These are phyloP conservation scores for Tolypocladium album DNA, from an alignment of 2,329 filamentous ascomycete genomes.

Conservation along the genomic window DNA sequence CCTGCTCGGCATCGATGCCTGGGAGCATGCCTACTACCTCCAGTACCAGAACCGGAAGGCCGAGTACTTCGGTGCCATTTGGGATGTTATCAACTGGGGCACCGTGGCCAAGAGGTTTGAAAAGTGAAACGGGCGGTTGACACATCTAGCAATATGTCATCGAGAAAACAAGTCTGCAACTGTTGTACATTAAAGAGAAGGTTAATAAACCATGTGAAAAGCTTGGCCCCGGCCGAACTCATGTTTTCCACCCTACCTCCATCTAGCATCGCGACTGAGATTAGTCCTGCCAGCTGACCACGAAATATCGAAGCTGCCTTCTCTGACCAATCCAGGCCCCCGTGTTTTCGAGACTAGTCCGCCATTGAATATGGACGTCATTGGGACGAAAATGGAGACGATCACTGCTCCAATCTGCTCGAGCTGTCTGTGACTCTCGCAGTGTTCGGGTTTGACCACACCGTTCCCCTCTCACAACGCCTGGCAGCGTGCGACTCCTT, in stretches of 20 bases:
- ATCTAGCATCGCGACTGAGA: not conserved
- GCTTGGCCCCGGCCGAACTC: not conserved
- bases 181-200: slow-evolving; percentile 1
- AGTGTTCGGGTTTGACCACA: no score
- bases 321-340: no score
- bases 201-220: slow-evolving; percentile 5
- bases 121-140: slow-evolving; percentile 21
- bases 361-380: not conserved
- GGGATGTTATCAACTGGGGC: slow-evolving; percentile 96
- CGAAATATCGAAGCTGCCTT: not conserved
- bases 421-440: not conserved
- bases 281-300: not conserved
- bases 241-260: no score
- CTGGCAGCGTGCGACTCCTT: slow-evolving; percentile 18
- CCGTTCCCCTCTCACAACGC: slow-evolving; percentile 3
- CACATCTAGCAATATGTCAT: not conserved
- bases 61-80: slow-evolving; percentile 88
- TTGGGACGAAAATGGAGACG: not conserved
- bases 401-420: not conserved
- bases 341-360: not conserved
- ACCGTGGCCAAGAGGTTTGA: slow-evolving; percentile 68
- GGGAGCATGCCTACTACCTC: slow-evolving; percentile 94
- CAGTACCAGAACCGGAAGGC: slow-evolving; percentile 97
- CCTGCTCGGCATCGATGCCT: slow-evolving; percentile 82
- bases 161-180: not conserved